phyloP scores from a whole-genome alignment of 306 rosid species.

The Betula pendula region DNA sequence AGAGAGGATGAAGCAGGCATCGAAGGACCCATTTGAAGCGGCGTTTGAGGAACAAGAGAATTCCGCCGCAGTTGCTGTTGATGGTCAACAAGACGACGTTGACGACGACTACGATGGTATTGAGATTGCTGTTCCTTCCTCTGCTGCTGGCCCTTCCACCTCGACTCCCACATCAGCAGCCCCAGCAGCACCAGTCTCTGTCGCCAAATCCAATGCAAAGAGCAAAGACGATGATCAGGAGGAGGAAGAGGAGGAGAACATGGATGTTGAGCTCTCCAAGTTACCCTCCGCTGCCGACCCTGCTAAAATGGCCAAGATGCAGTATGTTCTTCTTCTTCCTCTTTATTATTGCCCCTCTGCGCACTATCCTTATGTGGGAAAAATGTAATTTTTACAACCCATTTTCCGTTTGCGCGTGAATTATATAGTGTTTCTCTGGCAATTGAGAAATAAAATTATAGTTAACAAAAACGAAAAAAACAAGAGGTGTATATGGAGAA shows the following conservation, averaged over 20 bases:
- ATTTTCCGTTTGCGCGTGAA: neutral
- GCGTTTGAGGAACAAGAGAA: conserved; percentile 82
- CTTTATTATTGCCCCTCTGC: neutral
- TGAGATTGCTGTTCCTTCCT: conserved; percentile 2
- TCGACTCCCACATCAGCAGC: neutral
- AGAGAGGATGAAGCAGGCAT: conserved; percentile 61
- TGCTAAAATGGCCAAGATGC: conserved; percentile 86
- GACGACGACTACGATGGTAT: conserved; percentile 26
- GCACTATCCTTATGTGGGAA: neutral
- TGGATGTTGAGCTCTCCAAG: conserved; percentile 88
- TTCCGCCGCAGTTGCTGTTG: conserved; percentile 38
- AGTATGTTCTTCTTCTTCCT: conserved; percentile 34
- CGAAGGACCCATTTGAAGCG: conserved; percentile 98
- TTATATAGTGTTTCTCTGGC: neutral
- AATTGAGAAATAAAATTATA: neutral
- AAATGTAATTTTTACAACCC: neutral
- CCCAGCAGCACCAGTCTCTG: neutral
- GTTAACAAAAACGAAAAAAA: neutral
- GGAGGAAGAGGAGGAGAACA: conserved; percentile 87
- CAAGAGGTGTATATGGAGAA: neutral
- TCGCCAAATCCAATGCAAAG: conserved; percentile 12
- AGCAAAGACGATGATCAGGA: conserved; percentile 65
- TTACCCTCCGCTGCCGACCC: conserved; percentile 76
- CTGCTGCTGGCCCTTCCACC: conserved; percentile 3
- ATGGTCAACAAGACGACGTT: conserved; percentile 28